These are phyloP conservation scores for Hymenotorrendiella dingleyae DNA, from an alignment of 2,329 filamentous ascomycete species.

Conservation along the genomic window DNA sequence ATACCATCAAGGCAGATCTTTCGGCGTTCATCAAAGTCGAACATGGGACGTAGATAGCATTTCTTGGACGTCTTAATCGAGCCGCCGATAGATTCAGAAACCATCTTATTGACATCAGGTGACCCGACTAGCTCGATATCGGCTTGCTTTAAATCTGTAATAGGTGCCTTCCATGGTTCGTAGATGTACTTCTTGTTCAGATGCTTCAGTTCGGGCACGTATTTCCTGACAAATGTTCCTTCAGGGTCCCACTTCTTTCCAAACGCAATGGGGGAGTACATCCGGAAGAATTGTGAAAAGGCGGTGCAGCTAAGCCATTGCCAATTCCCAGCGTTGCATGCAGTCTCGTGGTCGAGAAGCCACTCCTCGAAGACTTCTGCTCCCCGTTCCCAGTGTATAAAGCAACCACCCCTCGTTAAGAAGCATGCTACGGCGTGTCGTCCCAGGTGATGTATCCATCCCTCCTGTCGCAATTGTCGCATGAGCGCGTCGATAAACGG, in stretches of 20 bases:
- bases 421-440: conserved; percentile 76
- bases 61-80: background rate
- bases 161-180: conserved; percentile 70
- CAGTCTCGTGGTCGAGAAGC: conserved; percentile 68
- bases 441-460: conserved; percentile 76
- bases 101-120: background rate
- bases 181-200: conserved; percentile 68
- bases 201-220: conserved; percentile 59
- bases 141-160: conserved; percentile 54
- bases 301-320: conserved; percentile 72
- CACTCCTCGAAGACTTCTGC: conserved; percentile 73
- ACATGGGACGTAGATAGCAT: conserved; percentile 2
- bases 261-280: conserved; percentile 66
- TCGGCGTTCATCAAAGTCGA: background rate
- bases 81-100: background rate
- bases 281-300: conserved; percentile 66
- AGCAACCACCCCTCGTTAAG: conserved; percentile 72
- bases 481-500: conserved; percentile 78
- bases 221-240: conserved; percentile 57
- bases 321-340: conserved; percentile 72
- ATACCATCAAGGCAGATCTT: conserved; percentile 2
- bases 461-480: conserved; percentile 64
- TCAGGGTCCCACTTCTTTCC: conserved; percentile 70
- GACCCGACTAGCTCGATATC: background rate
- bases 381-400: conserved; percentile 73